Evolutionary conservation across 2,329 filamentous ascomycete genomes (phyloP), one percentile per base, ranked within the genome.

Genomic region (Botrytis medusae): DNA sequence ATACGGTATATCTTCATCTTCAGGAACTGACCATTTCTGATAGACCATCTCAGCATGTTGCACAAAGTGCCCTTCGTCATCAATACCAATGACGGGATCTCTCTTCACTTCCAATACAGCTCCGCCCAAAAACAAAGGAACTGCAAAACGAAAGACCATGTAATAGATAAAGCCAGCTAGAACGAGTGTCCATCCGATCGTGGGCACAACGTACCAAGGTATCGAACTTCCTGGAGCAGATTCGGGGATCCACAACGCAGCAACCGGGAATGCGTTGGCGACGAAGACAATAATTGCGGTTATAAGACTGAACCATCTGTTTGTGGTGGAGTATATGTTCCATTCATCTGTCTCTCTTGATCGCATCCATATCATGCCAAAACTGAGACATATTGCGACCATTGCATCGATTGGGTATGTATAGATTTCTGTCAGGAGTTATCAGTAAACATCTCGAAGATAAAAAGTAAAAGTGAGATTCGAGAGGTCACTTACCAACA

Each of bases 321-420:
- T 69, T 22, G 54, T 42, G 0, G 32, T 46, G 5, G 71, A 72
- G 40, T 61, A 61, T 29, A 3, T 59, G 63, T 72, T 72, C 71
- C 71, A 72, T 16, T 32, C 18, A 48, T 64, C 68, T 37, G 63
- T 46, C 7, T 20, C 4, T 14, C 34, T 57, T 29, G 59, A 40
- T 2, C 71, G 63, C 63, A 72, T 72, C 32, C 42, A 42, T 29
- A 72, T 72, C 14, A 72, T 57, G 14, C 63, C 63, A 10, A 72
- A 42, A 12, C 63, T 69, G n/a, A 79, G 74, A 25, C 81, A 69
- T 32, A 69, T 69, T 0, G 63, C 81, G 54, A 82, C 77, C 48
- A 81, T 75, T 2, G 80, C 76, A 60, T 82, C 79, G n/a, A 84
- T 79, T n/a, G 81, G 80, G 75, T 85, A 85, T 59, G 80, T 77